phyloP scores from a whole-genome alignment of 1,284 basidiomycete genomes.

The Schizophyllum amplum region DNA sequence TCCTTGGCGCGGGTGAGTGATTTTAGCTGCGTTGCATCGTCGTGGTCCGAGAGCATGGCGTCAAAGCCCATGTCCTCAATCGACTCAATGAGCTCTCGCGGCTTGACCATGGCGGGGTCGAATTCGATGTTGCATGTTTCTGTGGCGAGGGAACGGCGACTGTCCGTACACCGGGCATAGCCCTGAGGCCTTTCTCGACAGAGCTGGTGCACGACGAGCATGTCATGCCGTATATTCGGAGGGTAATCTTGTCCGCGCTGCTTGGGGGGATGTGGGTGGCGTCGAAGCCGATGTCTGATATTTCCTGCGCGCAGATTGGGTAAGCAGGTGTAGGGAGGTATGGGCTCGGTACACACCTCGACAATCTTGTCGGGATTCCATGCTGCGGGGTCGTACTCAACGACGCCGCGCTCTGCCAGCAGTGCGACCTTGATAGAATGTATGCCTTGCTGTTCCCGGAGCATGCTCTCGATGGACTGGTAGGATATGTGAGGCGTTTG shows the following conservation, averaged over 20 bases:
- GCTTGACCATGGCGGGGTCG: slow-evolving; percentile 66
- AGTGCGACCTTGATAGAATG: slow-evolving; percentile 86
- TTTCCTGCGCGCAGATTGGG: slow-evolving; percentile 48
- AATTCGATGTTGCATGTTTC: slow-evolving; percentile 73
- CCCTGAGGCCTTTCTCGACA: slow-evolving; percentile 64
- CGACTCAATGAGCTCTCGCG: slow-evolving; percentile 80
- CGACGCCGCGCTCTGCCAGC: slow-evolving; percentile 85
- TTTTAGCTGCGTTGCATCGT: slow-evolving; percentile 81
- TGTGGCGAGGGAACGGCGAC: slow-evolving; percentile 70
- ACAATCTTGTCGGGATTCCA: slow-evolving; percentile 82
- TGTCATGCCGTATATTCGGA: slow-evolving; percentile 89
- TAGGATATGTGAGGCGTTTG: neutral
- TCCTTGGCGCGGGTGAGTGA: slow-evolving; percentile 91
- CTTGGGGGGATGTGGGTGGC: slow-evolving; percentile 64
- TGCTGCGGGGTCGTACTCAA: slow-evolving; percentile 79
- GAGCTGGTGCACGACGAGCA: slow-evolving; percentile 78
- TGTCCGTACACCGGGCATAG: slow-evolving; percentile 68
- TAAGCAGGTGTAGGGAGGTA: slow-evolving; percentile 9
- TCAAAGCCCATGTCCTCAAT: slow-evolving; percentile 90
- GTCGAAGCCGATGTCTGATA: slow-evolving; percentile 90
- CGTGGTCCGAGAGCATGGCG: slow-evolving; percentile 77
- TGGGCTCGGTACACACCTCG: slow-evolving; percentile 39
- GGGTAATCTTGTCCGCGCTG: slow-evolving; percentile 57
- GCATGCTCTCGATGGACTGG: slow-evolving; percentile 88
- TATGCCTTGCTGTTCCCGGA: slow-evolving; percentile 83